Evolutionary conservation across 768 basidiomycete species (phyloP).

Genomic region (Naganishia friedmannii): DNA sequence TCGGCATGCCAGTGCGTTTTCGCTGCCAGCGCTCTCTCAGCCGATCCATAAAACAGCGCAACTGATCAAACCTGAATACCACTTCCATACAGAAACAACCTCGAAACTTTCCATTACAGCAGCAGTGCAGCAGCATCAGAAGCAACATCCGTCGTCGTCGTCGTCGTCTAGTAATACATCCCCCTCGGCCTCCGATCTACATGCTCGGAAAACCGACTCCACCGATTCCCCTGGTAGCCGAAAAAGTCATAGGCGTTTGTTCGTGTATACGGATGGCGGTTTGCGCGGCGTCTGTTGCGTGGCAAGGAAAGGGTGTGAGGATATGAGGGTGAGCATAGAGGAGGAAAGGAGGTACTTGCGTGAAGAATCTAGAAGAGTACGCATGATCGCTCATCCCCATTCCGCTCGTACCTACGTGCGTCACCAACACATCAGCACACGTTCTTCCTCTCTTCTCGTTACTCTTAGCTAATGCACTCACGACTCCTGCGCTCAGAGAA

Average conservation of each 20-base stretch:
- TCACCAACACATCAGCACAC: neutral
- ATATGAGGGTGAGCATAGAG: no score
- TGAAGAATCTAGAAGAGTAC: neutral
- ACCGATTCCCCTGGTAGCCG: neutral
- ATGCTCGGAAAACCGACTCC: constrained; percentile 6
- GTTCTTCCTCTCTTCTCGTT: neutral
- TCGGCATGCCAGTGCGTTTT: no score
- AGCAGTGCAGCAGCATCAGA: neutral
- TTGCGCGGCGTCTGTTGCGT: neutral
- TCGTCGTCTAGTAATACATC: neutral
- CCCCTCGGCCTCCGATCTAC: neutral
- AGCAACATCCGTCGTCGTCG: no score
- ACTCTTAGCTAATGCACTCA: neutral
- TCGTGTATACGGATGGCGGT: neutral
- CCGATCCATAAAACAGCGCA: no score
- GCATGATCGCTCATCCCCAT: neutral
- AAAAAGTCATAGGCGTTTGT: neutral
- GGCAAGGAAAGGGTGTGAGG: neutral
- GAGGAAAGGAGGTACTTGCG: neutral
- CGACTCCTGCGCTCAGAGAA: neutral
- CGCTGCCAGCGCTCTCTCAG: no score
- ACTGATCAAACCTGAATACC: no score
- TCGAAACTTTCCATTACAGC: neutral
- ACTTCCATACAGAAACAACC: no score
- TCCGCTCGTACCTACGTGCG: neutral